Evolutionary conservation across 2,329 filamentous ascomycete genomes (phyloP), one percentile per base, ranked within the genome.

Genomic region (Claviceps fusiformis): DNA sequence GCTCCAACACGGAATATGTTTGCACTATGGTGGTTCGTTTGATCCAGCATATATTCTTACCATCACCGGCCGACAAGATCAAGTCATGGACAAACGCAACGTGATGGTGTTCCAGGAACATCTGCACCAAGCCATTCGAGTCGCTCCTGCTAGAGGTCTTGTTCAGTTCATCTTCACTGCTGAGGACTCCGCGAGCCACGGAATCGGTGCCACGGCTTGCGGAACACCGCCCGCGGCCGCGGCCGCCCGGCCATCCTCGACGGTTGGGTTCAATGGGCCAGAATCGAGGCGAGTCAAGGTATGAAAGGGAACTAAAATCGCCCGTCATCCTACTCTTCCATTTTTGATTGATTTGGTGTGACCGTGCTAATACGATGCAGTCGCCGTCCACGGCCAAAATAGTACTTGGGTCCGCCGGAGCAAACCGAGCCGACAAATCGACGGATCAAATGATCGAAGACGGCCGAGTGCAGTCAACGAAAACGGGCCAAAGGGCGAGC

Each of bases 41-140:
- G 85, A 90, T 52, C 86, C 88, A 3, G 87, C 88, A 24, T 96
- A 95, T 65, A 78, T 84, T 57, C 74, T 95, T 63, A 85, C 81
- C 39, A 79, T 95, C 57, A 84, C 79, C 41, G 83, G 88, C 0
- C 74, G 93, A 10, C 77, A 86, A 1, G 75, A 75, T 11, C 78
- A 88, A 59, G 72, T 93, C 2, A 83, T 85, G 58, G 81, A 95
- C 71, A 86, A 87, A 66, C 82, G 89, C 59, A 93, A 92, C 67
- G 82, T 88, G 1, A 76, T 78, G n/a, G 71, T 95, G 19, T 79
- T 95, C 3, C 87, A 93, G 65, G 76, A 75, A n/a, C 85, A 87
- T 66, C 78, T 95, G 68, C 76, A 82, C 15, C 85, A 89, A 29
- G 75, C 82, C 0, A 73, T 95, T 0, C 79, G 80, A 2, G 87